These are phyloP conservation scores for Russula sp. DNA, from an alignment of 768 basidiomycete genomes.

Conservation along the genomic window DNA sequence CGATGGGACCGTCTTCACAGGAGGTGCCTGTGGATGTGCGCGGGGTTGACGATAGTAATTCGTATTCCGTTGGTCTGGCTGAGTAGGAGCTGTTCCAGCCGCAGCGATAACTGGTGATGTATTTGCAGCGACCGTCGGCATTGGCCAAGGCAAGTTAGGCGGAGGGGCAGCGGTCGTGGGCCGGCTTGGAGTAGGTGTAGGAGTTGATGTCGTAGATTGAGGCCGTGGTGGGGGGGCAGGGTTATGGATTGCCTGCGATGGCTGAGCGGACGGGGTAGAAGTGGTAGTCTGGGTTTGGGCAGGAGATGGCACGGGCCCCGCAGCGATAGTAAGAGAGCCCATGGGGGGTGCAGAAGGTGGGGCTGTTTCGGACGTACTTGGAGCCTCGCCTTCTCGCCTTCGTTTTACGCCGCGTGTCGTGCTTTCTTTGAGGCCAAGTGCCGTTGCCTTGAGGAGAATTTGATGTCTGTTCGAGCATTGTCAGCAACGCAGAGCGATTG, in stretches of 20 bases:
- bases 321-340: constrained; percentile 12
- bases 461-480: constrained; percentile 51
- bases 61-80: constrained; percentile 12
- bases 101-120: constrained; percentile 23
- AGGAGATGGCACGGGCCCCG: constrained; percentile 17
- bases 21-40: constrained; percentile 1
- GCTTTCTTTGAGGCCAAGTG: constrained; percentile 73
- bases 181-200: constrained; percentile 15
- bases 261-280: constrained; percentile 21
- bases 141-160: constrained; percentile 23
- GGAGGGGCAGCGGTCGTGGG: constrained; percentile 15
- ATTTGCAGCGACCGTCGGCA: constrained; percentile 24
- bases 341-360: constrained; percentile 13
- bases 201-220: constrained; percentile 17
- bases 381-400: constrained; percentile 36
- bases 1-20: constrained; percentile 12
- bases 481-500: not conserved
- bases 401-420: constrained; percentile 59
- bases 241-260: constrained; percentile 23
- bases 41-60: constrained; percentile 19
- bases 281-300: constrained; percentile 19
- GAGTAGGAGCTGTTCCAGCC: not conserved
- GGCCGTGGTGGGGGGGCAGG: constrained; percentile 10
- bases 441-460: constrained; percentile 75
- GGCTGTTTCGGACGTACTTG: constrained; percentile 6